Evolutionary conservation across 2,329 filamentous ascomycete species (phyloP).

Genomic region (Colletotrichum camelliae): DNA sequence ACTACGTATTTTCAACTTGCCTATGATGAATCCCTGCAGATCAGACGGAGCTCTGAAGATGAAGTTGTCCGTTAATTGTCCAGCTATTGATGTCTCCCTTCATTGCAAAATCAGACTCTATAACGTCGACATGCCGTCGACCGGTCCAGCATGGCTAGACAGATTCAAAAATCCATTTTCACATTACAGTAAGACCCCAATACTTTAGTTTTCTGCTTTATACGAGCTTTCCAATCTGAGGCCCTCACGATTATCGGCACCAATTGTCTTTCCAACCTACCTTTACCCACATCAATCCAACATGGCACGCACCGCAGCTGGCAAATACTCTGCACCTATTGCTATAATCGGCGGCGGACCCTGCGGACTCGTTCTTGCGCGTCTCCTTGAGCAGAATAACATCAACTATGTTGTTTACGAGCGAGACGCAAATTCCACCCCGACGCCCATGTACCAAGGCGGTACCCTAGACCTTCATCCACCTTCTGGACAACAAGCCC

Average conservation of each 20-base stretch:
- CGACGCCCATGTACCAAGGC: constrained; percentile 28
- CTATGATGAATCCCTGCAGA: not conserved
- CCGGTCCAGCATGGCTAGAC: too few relatives aligned
- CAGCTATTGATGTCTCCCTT: not conserved
- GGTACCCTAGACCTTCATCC: constrained; percentile 57
- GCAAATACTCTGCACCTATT: constrained; percentile 27
- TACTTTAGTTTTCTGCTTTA: not conserved
- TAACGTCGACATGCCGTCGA: too few relatives aligned
- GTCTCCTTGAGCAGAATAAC: constrained; percentile 45
- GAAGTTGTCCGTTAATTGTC: not conserved
- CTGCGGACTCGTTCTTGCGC: constrained; percentile 51
- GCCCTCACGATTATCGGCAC: not conserved
- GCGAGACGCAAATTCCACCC: constrained; percentile 21
- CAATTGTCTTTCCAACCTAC: not conserved
- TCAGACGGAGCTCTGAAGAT: not conserved
- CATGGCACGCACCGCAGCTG: not conserved
- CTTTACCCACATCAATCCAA: not conserved
- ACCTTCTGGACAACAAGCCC: constrained; percentile 46
- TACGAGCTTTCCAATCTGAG: not conserved
- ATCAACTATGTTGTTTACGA: constrained; percentile 42
- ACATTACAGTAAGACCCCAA: not conserved
- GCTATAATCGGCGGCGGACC: constrained; percentile 53
- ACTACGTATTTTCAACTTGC: not conserved
- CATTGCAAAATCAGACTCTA: not conserved
- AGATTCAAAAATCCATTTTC: not conserved